Conservation (phyloP, 257 asterid genomes). For the Jaltomata sinuosa region DNA sequence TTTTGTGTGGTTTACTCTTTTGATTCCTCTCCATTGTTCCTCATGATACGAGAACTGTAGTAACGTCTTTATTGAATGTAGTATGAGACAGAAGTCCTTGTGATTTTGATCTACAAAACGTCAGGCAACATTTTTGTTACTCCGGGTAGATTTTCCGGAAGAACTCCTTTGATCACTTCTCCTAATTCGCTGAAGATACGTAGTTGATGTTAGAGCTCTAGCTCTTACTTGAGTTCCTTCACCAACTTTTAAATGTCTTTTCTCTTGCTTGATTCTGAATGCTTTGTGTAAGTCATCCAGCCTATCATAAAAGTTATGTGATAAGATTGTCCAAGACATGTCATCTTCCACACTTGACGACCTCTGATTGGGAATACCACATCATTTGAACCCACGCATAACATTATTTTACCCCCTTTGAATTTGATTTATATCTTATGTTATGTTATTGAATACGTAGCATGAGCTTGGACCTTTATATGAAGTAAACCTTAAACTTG, state of each 20-base stretch:
- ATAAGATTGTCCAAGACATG: not conserved
- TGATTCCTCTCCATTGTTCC: not conserved
- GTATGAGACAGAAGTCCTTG: too few relatives aligned
- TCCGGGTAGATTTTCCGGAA: too few relatives aligned
- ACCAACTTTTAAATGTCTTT: not conserved
- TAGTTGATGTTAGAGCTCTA: not conserved
- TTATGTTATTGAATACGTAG: too few relatives aligned
- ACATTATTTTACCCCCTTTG: not conserved
- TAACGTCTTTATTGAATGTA: not conserved
- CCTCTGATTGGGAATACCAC: not conserved
- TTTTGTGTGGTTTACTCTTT: not conserved
- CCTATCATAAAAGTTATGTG: not conserved
- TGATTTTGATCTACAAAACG: too few relatives aligned
- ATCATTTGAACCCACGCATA: not conserved
- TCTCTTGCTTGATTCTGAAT: not conserved
- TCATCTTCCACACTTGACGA: not conserved
- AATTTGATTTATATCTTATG: too few relatives aligned
- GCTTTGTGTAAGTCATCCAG: not conserved
- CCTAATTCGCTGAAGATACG: too few relatives aligned
- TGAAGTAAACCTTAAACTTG: too few relatives aligned
- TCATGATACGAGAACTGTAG: not conserved
- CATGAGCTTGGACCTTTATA: too few relatives aligned
- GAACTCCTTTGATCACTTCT: too few relatives aligned
- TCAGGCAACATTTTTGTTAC: too few relatives aligned
- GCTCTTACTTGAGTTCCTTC: too few relatives aligned